Base-by-base conservation (phyloP, 2,329 filamentous ascomycete genomes). In the Ophiostoma pallidulum region DNA sequence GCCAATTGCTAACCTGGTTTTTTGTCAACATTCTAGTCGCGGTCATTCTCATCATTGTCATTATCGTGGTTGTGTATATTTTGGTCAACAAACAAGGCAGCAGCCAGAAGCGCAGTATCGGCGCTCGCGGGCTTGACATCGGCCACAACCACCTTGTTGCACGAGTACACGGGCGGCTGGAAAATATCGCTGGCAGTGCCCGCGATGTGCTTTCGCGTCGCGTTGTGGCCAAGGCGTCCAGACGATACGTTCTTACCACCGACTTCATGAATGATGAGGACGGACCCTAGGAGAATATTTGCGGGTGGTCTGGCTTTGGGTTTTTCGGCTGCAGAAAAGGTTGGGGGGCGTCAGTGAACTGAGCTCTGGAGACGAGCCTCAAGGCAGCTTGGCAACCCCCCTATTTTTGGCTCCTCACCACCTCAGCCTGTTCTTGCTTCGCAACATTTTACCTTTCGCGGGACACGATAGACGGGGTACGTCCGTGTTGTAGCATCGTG, bases 1-100 rank as follows among this genome's bases (percentile, higher is more conserved):
- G 8, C 8, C 36, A 24, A 38, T n/a, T n/a, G 32, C 56, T 51
- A 24, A 43, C 40, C 14, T 8, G 2, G 22, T 20, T 12, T 14
- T 8, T 24, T n/a, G n/a, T 12, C 12, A 13, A 20, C 24, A 16
- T 41, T 18, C 10, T 13, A 76, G 73, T 78, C 38, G 62, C 64
- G 41, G 75, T 80, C 43, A 64, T 80, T 38, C 56, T 72, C 45
- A 63, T 80, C 40, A 66, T 79, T 38, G 70, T 71, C 36, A 68
- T 75, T 45, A 62, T 71, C 40, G 69, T 79, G 8, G 67, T 73
- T 46, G 64, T 73, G 44, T 75, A 73, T 55, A 57, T 75, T 51
- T 62, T 73, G 51, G 62, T 74, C 53, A 66, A 62, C 51, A 54
- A 60, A 52, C 58, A 56, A 42, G 59, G 54, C 28, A 61, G 52